A percentile compares a stretch with the other conserved stretches of the same genome.
phyloP scores from a whole-genome alignment of 257 asterid genomes.

The Rubia yunnanensis region DNA sequence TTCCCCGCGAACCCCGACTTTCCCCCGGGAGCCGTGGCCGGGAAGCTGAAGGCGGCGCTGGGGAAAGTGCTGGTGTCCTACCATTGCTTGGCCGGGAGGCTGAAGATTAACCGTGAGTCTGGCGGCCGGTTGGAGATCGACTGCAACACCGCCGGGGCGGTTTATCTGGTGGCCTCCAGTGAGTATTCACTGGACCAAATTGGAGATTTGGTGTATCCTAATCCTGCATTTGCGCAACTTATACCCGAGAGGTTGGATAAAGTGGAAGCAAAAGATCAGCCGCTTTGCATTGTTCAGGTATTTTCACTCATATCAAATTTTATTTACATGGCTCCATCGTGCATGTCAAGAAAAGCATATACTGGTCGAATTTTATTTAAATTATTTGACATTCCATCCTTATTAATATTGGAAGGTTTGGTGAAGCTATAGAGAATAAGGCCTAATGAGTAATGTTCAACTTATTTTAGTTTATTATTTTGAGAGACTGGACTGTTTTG shows the following conservation, averaged over 20 bases:
- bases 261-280: slow-evolving; percentile 41
- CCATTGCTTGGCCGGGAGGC: slow-evolving; percentile 61
- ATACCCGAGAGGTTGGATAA: slow-evolving; percentile 31
- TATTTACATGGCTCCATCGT: too few relatives aligned
- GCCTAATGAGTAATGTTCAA: too few relatives aligned
- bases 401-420: not conserved
- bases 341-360: too few relatives aligned
- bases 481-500: not conserved
- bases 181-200: slow-evolving; percentile 44
- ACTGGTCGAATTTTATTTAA: too few relatives aligned
- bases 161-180: slow-evolving; percentile 49
- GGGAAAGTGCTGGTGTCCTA: slow-evolving; percentile 38
- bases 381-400: not conserved
- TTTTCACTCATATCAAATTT: too few relatives aligned
- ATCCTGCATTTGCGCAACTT: slow-evolving; percentile 70
- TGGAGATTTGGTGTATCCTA: slow-evolving; percentile 70
- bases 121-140: slow-evolving; percentile 60
- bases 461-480: not conserved
- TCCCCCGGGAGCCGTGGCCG: slow-evolving; percentile 33
- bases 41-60: slow-evolving; percentile 39
- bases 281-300: slow-evolving; percentile 81
- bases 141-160: slow-evolving; percentile 43
- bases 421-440: too few relatives aligned
- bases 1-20: slow-evolving; percentile 44
- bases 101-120: slow-evolving; percentile 30